Conservation (phyloP, 495 filamentous ascomycete genomes). For the Xylaria castorea region DNA sequence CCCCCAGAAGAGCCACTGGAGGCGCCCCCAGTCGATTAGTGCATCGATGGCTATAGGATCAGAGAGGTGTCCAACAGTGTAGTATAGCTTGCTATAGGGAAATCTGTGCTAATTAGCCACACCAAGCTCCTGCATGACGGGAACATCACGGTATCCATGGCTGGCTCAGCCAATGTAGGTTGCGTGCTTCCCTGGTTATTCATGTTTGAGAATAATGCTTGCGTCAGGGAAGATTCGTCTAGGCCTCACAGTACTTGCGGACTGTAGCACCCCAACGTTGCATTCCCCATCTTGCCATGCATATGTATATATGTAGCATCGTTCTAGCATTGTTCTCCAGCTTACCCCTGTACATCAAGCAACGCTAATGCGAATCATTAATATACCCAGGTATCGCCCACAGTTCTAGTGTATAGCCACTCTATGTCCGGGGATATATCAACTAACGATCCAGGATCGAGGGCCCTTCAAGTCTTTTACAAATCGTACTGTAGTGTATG, state of each 20-base stretch:
- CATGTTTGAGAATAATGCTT: constrained; percentile 11
- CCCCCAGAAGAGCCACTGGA: constrained; percentile 27
- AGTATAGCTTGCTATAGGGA: background rate
- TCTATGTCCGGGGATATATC: background rate
- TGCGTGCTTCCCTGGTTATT: background rate
- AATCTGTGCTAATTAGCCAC: constrained; percentile 25
- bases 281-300: constrained; percentile 15
- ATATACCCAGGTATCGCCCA: background rate
- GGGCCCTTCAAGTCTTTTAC: background rate
- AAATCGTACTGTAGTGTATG: background rate
- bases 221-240: constrained; percentile 8
- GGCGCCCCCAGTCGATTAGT: constrained; percentile 27
- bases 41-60: background rate
- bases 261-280: background rate
- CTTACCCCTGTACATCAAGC: constrained; percentile 13
- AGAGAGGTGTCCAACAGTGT: constrained; percentile 3
- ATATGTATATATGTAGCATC: background rate
- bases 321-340: constrained; percentile 16
- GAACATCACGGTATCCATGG: background rate
- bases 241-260: background rate
- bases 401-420: background rate
- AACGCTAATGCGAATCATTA: constrained; percentile 24
- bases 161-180: background rate
- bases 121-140: background rate
- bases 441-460: background rate